Base-by-base conservation (phyloP, 2,329 filamentous ascomycete genomes). In the Hypoxylon sp. region DNA sequence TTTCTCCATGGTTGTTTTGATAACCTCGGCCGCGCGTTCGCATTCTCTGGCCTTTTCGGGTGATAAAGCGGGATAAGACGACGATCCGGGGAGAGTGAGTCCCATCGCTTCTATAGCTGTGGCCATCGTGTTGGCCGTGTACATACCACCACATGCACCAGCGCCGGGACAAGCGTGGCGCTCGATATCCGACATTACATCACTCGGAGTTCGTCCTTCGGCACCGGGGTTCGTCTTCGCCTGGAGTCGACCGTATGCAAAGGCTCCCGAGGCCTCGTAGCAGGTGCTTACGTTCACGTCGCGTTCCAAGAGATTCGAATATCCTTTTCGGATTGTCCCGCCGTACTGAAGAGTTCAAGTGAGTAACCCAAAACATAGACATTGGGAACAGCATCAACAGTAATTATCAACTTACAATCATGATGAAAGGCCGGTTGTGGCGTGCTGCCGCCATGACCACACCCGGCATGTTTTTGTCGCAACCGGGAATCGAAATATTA, bases 401-500 rank as follows among this genome's bases (percentile, higher is more conserved):
- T 21, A 12, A 37, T 7, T 25, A 25, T 41, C 1, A 48, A 71
- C 73, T 69, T 64, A 76, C 74, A 64, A 98, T 91, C 94, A 97
- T 97, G 76, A 97, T 83, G 50, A 93, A 96, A 3, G 95, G 95
- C 8, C 95, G 87, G 80, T 97, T 97, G 80, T 96, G 93, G 61
- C 95, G 88, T 12, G 92, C 93, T 75, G 96, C 94, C 0, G 92
- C 94, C 90, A 97, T 97, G 68, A 96, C 84, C 14, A 92, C 91
- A 69, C 94, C 94, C 0, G 94, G 94, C 95, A 97, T 97, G 79
- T 97, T 97, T 87, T 97, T 97, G 82, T 97, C 94, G 78, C 94
- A 97, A 9, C 94, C 94, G 0, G 95, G 94, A 72, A 97, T 95
- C 29, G 92, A 90, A 77, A 97, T 94, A 78, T 94, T 96, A 63